phyloP scores from a whole-genome alignment of 2,329 filamentous ascomycete species.

The Colletotrichum sp. region DNA sequence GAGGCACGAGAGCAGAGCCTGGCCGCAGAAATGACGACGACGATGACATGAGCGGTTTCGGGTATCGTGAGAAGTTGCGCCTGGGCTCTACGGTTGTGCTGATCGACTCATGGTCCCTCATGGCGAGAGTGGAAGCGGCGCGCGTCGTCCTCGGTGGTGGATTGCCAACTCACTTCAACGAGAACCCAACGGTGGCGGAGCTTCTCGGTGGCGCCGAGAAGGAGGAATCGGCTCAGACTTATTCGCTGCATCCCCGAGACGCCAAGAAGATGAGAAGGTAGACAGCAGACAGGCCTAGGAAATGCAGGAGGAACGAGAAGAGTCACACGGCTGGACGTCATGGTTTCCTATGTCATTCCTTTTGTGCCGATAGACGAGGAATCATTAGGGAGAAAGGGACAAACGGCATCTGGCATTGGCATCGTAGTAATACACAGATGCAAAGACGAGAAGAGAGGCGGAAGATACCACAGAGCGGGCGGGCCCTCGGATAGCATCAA shows the following conservation, averaged over 20 bases:
- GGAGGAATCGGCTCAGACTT: conserved; percentile 25
- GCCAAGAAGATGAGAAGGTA: conserved; percentile 14
- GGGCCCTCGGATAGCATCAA: neutral
- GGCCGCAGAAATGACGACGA: conserved; percentile 35
- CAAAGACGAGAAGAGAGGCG: neutral
- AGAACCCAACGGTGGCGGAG: conserved; percentile 42
- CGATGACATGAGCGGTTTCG: conserved; percentile 45
- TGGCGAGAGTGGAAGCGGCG: conserved; percentile 52
- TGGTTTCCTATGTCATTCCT: neutral
- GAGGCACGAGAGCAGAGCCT: conserved; percentile 42
- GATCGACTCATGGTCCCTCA: conserved; percentile 58
- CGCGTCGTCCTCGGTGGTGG: conserved; percentile 53
- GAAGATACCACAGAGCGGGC: conserved; percentile 14
- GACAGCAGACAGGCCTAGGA: neutral
- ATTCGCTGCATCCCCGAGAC: neutral
- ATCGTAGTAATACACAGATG: neutral
- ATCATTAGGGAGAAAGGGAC: neutral
- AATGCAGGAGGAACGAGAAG: neutral
- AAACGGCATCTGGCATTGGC: neutral
- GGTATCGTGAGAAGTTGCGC: conserved; percentile 57
- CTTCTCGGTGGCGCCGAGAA: conserved; percentile 36
- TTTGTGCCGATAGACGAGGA: neutral
- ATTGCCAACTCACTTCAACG: conserved; percentile 41
- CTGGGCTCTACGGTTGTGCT: conserved; percentile 48
- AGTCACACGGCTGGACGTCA: neutral